These are phyloP conservation scores for Globisporangium recalcitrans DNA, from an alignment of 352 stramenopile genomes.

Conservation along the genomic window DNA sequence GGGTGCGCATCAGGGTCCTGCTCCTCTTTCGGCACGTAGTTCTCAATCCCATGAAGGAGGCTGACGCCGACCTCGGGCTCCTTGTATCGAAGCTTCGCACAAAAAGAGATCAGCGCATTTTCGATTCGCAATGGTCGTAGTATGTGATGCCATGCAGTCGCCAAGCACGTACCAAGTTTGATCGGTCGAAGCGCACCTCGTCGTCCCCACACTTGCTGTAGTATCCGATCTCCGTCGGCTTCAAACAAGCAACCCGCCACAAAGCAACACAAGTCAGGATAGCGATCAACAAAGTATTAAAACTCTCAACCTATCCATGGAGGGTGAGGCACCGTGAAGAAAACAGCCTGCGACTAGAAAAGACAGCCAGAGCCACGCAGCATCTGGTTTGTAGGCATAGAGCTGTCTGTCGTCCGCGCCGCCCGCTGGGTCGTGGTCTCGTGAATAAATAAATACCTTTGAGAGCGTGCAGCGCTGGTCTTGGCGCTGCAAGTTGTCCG, in stretches of 20 bases:
- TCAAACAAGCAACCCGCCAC: background rate
- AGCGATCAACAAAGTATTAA: background rate
- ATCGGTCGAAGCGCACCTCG: constrained; percentile 48
- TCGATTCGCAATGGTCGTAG: too few relatives aligned
- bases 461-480: constrained; percentile 17
- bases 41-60: constrained; percentile 55
- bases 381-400: background rate
- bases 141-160: too few relatives aligned
- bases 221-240: constrained; percentile 59
- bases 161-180: constrained; percentile 49
- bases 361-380: background rate
- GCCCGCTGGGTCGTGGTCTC: constrained; percentile 7
- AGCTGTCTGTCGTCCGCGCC: background rate
- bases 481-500: constrained; percentile 24
- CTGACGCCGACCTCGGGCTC: constrained; percentile 37
- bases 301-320: background rate
- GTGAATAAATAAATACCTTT: constrained; percentile 6
- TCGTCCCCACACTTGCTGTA: constrained; percentile 56
- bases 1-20: constrained; percentile 32
- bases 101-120: too few relatives aligned
- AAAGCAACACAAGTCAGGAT: background rate
- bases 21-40: constrained; percentile 48
- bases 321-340: background rate
- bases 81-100: constrained; percentile 36
- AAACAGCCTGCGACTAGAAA: constrained; percentile 2